Base-by-base conservation (phyloP, 345 rosid species). In the Eucalyptus marginata region DNA sequence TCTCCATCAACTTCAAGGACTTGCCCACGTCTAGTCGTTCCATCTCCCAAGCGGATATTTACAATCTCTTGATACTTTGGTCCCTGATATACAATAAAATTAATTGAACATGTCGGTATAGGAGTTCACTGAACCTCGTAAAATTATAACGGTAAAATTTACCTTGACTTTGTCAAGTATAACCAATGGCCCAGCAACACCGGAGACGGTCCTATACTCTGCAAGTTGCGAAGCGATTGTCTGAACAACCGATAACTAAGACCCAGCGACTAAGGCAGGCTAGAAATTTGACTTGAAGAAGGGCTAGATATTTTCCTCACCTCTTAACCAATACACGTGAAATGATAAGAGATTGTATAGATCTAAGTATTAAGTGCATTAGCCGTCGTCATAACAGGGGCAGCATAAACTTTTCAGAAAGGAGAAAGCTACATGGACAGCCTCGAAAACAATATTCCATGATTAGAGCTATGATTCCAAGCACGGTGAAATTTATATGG, bases 31-130 rank as follows among this genome's bases (percentile, higher is more conserved):
- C 99, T 90, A 7, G 91, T 95, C 49, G 98, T 93, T 92, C 99
- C 99, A 94, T 98, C 95, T 50, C 98, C 99, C 90, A 98, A 91
- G 3, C 98, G 95, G 87, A 97, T 97, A 91, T 98, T 97, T 86
- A 98, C 99, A 89, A 98, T 98, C 92, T 98, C 99, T 89, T 98
- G 98, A 91, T 94, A 98, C 92, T 95, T 98, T 29, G 99, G 99
- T 25, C 99, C 99, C 99, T 98, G 91, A 86, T 31, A 71, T 49
- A 88, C 40, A n/a, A 18, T 9, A 49, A 86, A 80, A 16, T 14
- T 88, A 43, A 50, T 22, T 29, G 49, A 36, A 86, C 27, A 29
- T 47, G 17, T 47, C 40, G 12, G 50, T 16, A 29, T 27, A 31
- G 33, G 80, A 56, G 64, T 43, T 43, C 24, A 16, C 84, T 46